A percentile compares a stretch with the other conserved stretches of the same genome.
Conservation (phyloP, 768 basidiomycete species). For the Pleurotus citrinopileatus region DNA sequence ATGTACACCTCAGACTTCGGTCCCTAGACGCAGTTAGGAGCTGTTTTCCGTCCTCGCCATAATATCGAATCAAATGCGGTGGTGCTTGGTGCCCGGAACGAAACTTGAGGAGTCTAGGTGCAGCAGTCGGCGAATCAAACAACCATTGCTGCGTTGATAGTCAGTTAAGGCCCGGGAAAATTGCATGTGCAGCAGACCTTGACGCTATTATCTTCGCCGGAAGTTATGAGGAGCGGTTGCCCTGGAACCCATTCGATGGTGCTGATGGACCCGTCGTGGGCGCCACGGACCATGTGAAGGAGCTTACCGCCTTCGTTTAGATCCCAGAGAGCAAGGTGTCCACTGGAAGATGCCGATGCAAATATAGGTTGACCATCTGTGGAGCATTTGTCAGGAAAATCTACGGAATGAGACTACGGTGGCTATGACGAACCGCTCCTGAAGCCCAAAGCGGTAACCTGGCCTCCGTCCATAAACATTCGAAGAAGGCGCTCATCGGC, state of each 20-base stretch:
- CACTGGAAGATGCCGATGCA: constrained; percentile 82
- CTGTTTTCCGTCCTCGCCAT: constrained; percentile 96
- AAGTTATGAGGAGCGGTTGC: constrained; percentile 87
- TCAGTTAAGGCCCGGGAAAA: constrained; percentile 10
- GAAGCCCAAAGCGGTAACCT: constrained; percentile 75
- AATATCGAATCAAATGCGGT: constrained; percentile 90
- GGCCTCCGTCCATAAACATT: constrained; percentile 89
- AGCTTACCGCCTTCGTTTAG: constrained; percentile 78
- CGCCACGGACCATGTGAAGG: constrained; percentile 81
- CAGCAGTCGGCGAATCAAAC: constrained; percentile 85
- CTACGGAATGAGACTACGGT: constrained; percentile 1
- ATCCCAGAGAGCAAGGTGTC: constrained; percentile 94
- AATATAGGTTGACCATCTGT: constrained; percentile 86
- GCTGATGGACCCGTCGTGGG: constrained; percentile 84
- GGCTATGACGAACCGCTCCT: constrained; percentile 63
- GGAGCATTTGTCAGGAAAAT: constrained; percentile 1
- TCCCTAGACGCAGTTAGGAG: constrained; percentile 87
- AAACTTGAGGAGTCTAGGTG: constrained; percentile 87
- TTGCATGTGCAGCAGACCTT: constrained; percentile 53
- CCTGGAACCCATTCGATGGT: constrained; percentile 90
- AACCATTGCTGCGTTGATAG: constrained; percentile 81
- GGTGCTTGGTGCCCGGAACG: constrained; percentile 91
- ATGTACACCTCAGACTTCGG: constrained; percentile 84
- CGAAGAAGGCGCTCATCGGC: constrained; percentile 86
- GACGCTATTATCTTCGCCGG: constrained; percentile 92